A percentile compares a stretch with the other conserved stretches of the same genome.
phyloP scores from a whole-genome alignment of 768 basidiomycete genomes.

The Pisolithus microcarpus region DNA sequence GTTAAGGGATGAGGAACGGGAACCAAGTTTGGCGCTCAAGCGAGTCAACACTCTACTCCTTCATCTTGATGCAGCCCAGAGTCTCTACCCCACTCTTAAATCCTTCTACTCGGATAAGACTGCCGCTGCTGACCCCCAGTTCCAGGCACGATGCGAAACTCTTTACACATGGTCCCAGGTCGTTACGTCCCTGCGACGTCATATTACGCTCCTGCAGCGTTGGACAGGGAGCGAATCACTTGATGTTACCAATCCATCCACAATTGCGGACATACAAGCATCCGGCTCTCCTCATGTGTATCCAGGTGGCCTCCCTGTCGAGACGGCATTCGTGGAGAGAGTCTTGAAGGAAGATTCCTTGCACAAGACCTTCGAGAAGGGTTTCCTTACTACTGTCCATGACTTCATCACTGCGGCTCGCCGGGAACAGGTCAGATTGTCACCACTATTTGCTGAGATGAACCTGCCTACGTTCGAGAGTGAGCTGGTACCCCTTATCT shows the following conservation, averaged over 20 bases:
- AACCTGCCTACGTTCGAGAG: constrained; percentile 86
- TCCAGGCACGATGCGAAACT: constrained; percentile 81
- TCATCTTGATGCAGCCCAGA: constrained; percentile 75
- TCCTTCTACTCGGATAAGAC: constrained; percentile 77
- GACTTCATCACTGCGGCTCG: constrained; percentile 80
- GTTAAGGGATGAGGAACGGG: constrained; percentile 37
- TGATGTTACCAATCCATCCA: constrained; percentile 77
- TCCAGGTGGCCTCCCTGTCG: constrained; percentile 40
- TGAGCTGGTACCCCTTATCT: constrained; percentile 84
- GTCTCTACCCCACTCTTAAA: constrained; percentile 79
- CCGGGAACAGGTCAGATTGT: constrained; percentile 76
- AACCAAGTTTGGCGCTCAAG: constrained; percentile 42
- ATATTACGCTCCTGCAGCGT: constrained; percentile 71
- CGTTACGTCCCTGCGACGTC: constrained; percentile 73
- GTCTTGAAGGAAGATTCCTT: constrained; percentile 95
- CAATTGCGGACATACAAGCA: constrained; percentile 52
- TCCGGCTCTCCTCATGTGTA: constrained; percentile 22
- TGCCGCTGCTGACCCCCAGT: constrained; percentile 52
- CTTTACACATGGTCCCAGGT: constrained; percentile 91
- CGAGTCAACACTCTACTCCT: constrained; percentile 62
- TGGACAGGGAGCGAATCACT: constrained; percentile 94
- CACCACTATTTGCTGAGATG: constrained; percentile 73
- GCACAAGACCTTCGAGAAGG: constrained; percentile 88
- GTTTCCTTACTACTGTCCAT: constrained; percentile 81
- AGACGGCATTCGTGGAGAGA: constrained; percentile 87